Conservation (phyloP, 495 filamentous ascomycete species). For the Viridothelium virens region DNA sequence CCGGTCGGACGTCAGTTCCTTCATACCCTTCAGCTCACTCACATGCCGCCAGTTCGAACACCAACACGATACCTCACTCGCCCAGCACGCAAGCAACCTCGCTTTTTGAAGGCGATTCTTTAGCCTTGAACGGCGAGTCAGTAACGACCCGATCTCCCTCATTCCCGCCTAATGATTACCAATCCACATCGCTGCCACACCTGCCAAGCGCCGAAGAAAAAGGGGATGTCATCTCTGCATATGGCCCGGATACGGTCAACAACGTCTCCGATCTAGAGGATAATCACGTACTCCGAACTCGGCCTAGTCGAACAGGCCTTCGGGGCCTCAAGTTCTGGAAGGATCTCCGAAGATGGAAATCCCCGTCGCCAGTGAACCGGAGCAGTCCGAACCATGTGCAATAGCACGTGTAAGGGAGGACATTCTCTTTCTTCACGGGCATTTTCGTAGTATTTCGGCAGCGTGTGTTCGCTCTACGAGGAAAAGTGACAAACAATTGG, state of each 20-base stretch:
- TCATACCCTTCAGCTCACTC: conserved; percentile 5
- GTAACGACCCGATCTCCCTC: not conserved
- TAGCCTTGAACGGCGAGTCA: not conserved
- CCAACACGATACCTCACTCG: conserved; percentile 10
- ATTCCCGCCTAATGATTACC: not conserved
- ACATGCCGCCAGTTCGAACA: not conserved
- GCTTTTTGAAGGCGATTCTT: conserved; percentile 4
- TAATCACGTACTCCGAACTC: not conserved
- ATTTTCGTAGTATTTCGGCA: not conserved
- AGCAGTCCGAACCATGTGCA: not conserved
- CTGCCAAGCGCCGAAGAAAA: not conserved
- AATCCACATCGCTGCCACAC: not conserved
- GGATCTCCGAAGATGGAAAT: conserved; percentile 6
- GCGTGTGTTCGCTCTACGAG: not conserved
- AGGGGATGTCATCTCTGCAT: not conserved
- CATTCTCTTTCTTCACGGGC: not conserved
- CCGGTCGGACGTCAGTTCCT: not conserved
- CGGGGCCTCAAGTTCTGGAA: conserved; percentile 11
- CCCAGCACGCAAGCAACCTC: conserved; percentile 4
- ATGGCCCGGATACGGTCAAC: conserved; percentile 1
- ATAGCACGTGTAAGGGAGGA: not conserved
- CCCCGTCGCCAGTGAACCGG: conserved; percentile 1
- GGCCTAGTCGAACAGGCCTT: not conserved
- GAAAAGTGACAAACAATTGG: not conserved
- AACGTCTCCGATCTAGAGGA: not conserved